Base-by-base conservation (phyloP, 2,329 filamentous ascomycete species). In the Phaeomoniella chlamydospora region DNA sequence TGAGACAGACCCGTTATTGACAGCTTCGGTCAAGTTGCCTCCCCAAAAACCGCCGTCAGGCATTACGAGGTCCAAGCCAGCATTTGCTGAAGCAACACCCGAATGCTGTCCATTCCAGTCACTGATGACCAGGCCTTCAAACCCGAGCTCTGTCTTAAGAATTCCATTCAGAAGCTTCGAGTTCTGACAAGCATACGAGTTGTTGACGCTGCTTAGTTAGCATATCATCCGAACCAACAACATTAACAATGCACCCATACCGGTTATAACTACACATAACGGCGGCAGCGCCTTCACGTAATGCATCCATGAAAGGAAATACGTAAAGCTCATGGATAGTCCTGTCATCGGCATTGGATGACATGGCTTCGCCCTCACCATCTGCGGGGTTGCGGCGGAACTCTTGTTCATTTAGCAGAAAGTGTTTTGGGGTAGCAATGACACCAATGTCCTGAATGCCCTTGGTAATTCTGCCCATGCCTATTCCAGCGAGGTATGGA, bases 31-130 rank as follows among this genome's bases (percentile, higher is more conserved):
- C 9, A 26, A 26, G n/a, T 26, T 26, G n/a, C 22, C 9, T 9
- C 22, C 22, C 6, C 6, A 26, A 26, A 9, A 26, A 26, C n/a
- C 22, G 9, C 22, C 22, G 22, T 26, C 22, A 26, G 40, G 11
- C 84, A 90, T 90, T n/a, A 70, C 70, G 81, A 90, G 86, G 54
- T 92, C 85, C 15, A 90, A 63, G 29, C 83, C 84, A 14, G 81
- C 80, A 26, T 74, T 64, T 2, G 81, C 77, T 19, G 69, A 72
- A 16, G 72, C 62, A 4, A 71, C 75, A 43, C 79, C 80, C 3
- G 73, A 64, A 48, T 87, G 80, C 47, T 85, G 79, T 3, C 80
- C 83, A 44, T 71, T 64, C 80, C 82, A 90, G 53, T 92, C 83
- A n/a, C 70, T 74, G 71, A 83, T 75, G 38, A 88, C 69, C 47